phyloP scores from a whole-genome alignment of 768 basidiomycete species.

The Lanmaoa rubissima region DNA sequence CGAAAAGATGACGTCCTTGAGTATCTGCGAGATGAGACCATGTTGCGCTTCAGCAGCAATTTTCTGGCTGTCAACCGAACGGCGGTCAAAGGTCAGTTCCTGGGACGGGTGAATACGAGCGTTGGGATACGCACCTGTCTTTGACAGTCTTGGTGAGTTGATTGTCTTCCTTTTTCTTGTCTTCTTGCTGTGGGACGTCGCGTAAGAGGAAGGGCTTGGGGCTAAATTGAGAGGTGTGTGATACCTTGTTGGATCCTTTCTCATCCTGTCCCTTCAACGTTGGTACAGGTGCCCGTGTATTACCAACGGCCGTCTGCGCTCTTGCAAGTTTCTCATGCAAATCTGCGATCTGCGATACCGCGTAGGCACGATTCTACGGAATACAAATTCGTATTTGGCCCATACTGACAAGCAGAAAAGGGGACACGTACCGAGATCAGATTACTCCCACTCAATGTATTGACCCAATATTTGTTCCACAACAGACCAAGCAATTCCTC shows the following conservation, averaged over 20 bases:
- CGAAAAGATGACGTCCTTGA: conserved; percentile 92
- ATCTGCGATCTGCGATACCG: conserved; percentile 87
- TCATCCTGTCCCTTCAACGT: conserved; percentile 52
- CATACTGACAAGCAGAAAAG: neutral
- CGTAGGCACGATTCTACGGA: conserved; percentile 85
- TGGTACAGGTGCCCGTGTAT: conserved; percentile 58
- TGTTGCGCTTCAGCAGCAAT: conserved; percentile 92
- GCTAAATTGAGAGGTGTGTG: neutral
- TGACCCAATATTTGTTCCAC: conserved; percentile 99
- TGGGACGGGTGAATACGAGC: neutral
- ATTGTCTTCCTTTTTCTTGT: conserved; percentile 86
- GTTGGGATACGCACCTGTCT: conserved; percentile 62
- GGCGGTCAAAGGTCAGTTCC: neutral
- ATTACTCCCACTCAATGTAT: conserved; percentile 91
- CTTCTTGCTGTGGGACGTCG: conserved; percentile 40
- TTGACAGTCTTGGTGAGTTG: conserved; percentile 85
- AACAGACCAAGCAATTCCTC: conserved; percentile 82
- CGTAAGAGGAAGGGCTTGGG: neutral
- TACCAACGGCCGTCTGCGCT: conserved; percentile 56
- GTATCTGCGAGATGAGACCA: conserved; percentile 87
- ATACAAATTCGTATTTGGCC: neutral
- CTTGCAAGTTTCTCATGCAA: conserved; percentile 85
- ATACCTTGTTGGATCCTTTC: conserved; percentile 43
- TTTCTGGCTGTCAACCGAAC: conserved; percentile 56
- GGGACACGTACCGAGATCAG: conserved; percentile 71